A percentile compares a stretch with the other conserved stretches of the same genome.
Conservation (phyloP, 2,329 filamentous ascomycete genomes). For the Venturia pyrina region DNA sequence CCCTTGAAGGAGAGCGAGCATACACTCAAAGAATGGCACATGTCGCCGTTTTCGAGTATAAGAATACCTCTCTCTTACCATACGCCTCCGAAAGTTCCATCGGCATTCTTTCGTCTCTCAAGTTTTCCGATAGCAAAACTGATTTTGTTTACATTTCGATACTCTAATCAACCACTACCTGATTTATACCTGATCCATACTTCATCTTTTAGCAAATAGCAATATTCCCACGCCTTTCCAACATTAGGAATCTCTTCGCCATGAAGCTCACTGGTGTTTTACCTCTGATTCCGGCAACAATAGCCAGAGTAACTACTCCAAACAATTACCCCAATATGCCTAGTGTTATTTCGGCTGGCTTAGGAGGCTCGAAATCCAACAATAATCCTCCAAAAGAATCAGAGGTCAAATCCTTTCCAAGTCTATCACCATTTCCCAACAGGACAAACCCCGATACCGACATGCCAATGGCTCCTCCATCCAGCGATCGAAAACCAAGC, state of each 20-base stretch:
- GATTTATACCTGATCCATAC: neutral
- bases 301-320: neutral
- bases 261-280: neutral
- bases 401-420: neutral
- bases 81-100: neutral
- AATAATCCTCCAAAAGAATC: neutral
- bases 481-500: neutral
- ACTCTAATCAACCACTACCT: neutral
- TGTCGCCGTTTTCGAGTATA: neutral
- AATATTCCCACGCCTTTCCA: neutral
- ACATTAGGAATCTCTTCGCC: neutral
- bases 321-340: neutral
- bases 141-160: neutral
- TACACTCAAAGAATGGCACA: neutral
- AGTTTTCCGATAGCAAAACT: neutral
- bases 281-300: neutral
- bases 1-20: neutral
- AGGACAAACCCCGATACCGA: neutral
- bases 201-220: neutral
- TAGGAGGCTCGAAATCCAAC: neutral
- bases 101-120: neutral
- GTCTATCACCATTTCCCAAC: neutral
- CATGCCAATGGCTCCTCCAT: neutral
- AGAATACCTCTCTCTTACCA: neutral
- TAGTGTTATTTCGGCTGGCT: neutral